Evolutionary conservation across 805 yeast genomes (phyloP).

Genomic region (Novakomyces olei): DNA sequence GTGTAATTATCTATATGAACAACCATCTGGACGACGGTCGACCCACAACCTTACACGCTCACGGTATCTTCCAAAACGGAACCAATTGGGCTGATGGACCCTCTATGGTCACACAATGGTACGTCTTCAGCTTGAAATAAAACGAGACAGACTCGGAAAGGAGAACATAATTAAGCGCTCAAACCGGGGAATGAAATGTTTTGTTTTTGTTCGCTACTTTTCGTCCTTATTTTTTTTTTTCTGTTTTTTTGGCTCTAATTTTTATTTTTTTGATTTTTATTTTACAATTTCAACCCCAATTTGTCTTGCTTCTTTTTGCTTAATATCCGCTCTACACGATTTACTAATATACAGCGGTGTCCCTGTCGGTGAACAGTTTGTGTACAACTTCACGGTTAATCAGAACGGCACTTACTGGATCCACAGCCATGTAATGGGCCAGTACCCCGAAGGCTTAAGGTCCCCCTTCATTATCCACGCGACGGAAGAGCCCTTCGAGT

Average conservation of each 20-base stretch:
- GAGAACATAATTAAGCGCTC: too few species aligned
- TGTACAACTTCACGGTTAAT: conserved; percentile 73
- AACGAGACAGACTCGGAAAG: too few species aligned
- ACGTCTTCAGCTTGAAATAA: too few species aligned
- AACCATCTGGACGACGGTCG: conserved; percentile 38
- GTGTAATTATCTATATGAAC: conserved; percentile 44
- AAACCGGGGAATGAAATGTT: too few species aligned
- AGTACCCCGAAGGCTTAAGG: conserved; percentile 70
- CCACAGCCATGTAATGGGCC: conserved; percentile 80
- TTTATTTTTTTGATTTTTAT: too few species aligned
- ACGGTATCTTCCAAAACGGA: conserved; percentile 71
- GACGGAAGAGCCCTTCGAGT: conserved; percentile 43
- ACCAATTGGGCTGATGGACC: conserved; percentile 79
- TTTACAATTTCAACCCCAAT: too few species aligned
- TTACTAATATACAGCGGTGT: too few species aligned
- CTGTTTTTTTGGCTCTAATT: too few species aligned
- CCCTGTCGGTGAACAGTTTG: conserved; percentile 48
- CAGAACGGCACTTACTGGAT: conserved; percentile 93
- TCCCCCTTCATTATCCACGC: conserved; percentile 47
- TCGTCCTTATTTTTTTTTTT: too few species aligned
- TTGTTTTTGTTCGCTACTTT: too few species aligned
- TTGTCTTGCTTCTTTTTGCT: too few species aligned
- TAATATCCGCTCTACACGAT: too few species aligned
- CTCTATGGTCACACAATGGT: conserved; percentile 71
- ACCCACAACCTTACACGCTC: conserved; percentile 74